phyloP scores from a whole-genome alignment of 768 basidiomycete species.

The Porpolomopsis calyptriformis region DNA sequence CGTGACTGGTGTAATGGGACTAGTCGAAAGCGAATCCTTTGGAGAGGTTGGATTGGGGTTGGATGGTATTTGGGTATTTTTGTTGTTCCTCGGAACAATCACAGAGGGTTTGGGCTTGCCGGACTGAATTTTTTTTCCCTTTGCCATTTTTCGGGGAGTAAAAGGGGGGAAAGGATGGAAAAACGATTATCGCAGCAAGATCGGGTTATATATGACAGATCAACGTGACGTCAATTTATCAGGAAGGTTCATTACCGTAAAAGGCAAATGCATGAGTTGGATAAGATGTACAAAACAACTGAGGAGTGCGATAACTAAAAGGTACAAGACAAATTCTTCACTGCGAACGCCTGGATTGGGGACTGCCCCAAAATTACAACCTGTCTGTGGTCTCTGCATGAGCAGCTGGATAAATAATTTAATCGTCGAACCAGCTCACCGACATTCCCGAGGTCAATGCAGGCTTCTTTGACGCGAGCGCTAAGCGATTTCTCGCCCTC shows the following conservation, averaged over 20 bases:
- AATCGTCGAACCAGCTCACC: constrained; percentile 13
- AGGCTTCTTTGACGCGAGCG: constrained; percentile 88
- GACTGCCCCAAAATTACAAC: too few relatives aligned
- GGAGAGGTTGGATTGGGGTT: constrained; percentile 16
- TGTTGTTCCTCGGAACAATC: constrained; percentile 16
- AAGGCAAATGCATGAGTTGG: too few relatives aligned
- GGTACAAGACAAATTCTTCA: too few relatives aligned
- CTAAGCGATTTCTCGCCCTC: constrained; percentile 93
- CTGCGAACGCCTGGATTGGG: too few relatives aligned
- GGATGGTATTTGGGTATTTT: background rate
- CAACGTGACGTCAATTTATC: too few relatives aligned
- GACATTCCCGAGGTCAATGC: constrained; percentile 70
- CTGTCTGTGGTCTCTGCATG: background rate
- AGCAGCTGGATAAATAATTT: background rate
- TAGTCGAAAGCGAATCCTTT: constrained; percentile 16
- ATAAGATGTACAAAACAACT: too few relatives aligned
- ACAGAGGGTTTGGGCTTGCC: constrained; percentile 22
- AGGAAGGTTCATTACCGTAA: too few relatives aligned
- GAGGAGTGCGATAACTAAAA: too few relatives aligned
- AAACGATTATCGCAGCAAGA: background rate
- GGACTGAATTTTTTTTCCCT: constrained; percentile 16
- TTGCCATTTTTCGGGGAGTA: constrained; percentile 16
- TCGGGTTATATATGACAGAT: too few relatives aligned
- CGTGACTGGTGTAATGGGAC: constrained; percentile 31
- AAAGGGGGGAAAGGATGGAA: background rate